Conservation (phyloP, 106 monocot genomes). For the Dendrobium nobile region DNA sequence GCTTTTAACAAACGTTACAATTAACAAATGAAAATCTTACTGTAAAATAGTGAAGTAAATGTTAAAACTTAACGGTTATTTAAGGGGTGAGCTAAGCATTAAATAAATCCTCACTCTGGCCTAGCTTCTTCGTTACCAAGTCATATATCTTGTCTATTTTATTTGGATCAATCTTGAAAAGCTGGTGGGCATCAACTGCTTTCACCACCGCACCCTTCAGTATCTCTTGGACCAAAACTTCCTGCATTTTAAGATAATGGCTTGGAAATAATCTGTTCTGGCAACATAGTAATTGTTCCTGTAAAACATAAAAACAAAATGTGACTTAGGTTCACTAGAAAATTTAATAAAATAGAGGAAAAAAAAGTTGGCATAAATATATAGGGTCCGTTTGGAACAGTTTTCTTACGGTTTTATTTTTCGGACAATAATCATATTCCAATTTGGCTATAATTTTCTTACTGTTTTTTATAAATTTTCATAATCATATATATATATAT, state of each 20-base stretch:
- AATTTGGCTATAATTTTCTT: no score
- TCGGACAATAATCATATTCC: no score
- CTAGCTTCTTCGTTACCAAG: slow-evolving; percentile 55
- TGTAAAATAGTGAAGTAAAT: no score
- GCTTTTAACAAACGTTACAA: no score
- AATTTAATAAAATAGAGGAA: neutral
- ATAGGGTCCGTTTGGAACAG: no score
- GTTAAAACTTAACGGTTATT: no score
- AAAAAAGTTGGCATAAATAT: no score
- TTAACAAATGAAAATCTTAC: no score
- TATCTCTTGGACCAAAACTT: slow-evolving; percentile 51
- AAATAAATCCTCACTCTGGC: neutral
- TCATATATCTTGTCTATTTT: slow-evolving; percentile 68
- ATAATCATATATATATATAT: no score
- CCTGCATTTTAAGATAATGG: slow-evolving; percentile 67
- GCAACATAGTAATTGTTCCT: slow-evolving; percentile 60
- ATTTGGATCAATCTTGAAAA: slow-evolving; percentile 58
- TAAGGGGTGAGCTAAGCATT: no score
- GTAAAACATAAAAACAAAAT: slow-evolving; percentile 6
- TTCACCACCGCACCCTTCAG: slow-evolving; percentile 45
- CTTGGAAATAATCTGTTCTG: slow-evolving; percentile 50
- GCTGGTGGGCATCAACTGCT: slow-evolving; percentile 49
- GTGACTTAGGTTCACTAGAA: neutral
- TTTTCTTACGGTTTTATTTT: neutral
- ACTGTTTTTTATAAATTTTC: no score